Conservation (phyloP, 768 basidiomycete species). For the Gyrodon lividus region DNA sequence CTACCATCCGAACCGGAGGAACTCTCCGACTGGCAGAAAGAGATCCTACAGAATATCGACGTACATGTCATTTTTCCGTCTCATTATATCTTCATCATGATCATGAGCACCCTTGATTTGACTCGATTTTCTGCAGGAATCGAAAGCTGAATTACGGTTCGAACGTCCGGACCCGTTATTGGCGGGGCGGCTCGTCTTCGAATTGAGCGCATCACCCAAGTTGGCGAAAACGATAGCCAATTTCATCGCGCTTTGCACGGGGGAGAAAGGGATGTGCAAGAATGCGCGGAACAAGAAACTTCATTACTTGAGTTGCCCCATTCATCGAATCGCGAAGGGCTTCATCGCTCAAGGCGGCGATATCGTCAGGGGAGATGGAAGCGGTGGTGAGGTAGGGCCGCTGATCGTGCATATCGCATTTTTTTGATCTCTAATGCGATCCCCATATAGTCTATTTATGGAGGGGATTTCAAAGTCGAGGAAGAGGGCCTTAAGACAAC, state of each 20-base stretch:
- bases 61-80: conserved; percentile 25
- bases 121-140: conserved; percentile 22
- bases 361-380: conserved; percentile 51
- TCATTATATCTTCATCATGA: not conserved
- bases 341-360: conserved; percentile 58
- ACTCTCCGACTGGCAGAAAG: conserved; percentile 42
- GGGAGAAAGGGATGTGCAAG: conserved; percentile 45
- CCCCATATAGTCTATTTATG: conserved; percentile 41
- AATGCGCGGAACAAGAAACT: conserved; percentile 45
- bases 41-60: conserved; percentile 45
- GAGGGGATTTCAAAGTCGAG: conserved; percentile 50
- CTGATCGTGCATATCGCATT: not conserved
- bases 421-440: conserved; percentile 7
- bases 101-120: not conserved
- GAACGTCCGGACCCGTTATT: conserved; percentile 37
- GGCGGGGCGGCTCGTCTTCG: conserved; percentile 42
- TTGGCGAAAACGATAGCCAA: conserved; percentile 48
- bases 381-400: conserved; percentile 49
- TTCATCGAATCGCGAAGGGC: conserved; percentile 47
- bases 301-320: conserved; percentile 41
- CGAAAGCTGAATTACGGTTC: conserved; percentile 31
- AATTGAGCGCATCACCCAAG: conserved; percentile 36
- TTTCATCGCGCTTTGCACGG: conserved; percentile 48
- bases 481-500: conserved; percentile 47
- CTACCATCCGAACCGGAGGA: conserved; percentile 38